Conservation (phyloP, 768 basidiomycete species). For the Coprinopsis sp. region DNA sequence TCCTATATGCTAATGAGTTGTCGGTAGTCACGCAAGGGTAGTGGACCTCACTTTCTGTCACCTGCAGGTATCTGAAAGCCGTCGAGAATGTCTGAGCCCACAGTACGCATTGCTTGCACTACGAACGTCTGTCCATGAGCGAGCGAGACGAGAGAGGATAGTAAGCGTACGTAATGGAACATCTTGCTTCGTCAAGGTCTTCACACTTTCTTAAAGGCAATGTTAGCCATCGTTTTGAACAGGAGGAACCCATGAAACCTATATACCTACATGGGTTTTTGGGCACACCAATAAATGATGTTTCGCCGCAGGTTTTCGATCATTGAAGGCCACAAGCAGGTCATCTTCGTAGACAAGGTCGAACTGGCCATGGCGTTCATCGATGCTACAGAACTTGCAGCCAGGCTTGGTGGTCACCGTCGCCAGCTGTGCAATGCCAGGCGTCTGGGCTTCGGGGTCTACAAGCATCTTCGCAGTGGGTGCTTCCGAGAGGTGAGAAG, state of each 20-base stretch:
- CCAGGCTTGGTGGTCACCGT: no score
- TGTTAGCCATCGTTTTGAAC: constrained; percentile 21
- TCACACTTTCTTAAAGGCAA: constrained; percentile 42
- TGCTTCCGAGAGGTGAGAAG: no score
- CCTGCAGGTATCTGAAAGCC: constrained; percentile 33
- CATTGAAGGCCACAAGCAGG: constrained; percentile 47
- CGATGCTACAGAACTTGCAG: no score
- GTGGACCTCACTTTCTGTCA: constrained; percentile 48
- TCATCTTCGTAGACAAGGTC: no score
- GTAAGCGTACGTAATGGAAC: constrained; percentile 40
- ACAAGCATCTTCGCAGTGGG: no score
- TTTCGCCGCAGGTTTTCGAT: constrained; percentile 42
- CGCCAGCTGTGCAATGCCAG: no score
- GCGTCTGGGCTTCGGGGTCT: no score
- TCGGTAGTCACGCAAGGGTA: not conserved
- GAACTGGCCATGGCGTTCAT: no score
- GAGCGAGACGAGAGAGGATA: not conserved
- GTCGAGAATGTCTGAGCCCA: constrained; percentile 53
- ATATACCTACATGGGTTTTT: constrained; percentile 44
- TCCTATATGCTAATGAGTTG: constrained; percentile 30
- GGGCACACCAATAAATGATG: constrained; percentile 52
- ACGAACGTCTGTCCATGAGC: not conserved
- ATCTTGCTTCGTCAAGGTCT: constrained; percentile 39
- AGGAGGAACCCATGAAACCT: not conserved
- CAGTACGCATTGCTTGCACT: constrained; percentile 30